Evolutionary conservation across 768 basidiomycete genomes (phyloP), one percentile per base, ranked within the genome.

Genomic region (Clitopilus hobsonii): DNA sequence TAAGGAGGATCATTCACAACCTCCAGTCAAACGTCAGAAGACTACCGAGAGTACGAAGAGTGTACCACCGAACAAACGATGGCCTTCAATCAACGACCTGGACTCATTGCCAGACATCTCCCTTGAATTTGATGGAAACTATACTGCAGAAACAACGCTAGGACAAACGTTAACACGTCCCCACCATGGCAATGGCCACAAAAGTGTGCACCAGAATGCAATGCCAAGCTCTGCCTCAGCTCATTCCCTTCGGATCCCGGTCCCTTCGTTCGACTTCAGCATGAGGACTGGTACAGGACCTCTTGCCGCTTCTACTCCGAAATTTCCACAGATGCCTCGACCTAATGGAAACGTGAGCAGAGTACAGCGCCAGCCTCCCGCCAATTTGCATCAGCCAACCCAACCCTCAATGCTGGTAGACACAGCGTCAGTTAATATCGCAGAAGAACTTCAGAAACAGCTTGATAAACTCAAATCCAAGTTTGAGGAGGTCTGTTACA

Each of bases 101-200:
- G 83, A 86, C 4, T 71, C 81, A 53, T 68, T 85, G 20, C 86
- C 87, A 28, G 85, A 88, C 56, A 78, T 89, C 54, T 82, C 81
- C 13, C 62, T 88, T n/a, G 71, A 74, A 26, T 71, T 70, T 3
- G 82, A 85, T 63, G 84, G 86, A 18, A 73, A 79, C 2, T 88
- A 86, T 63, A 76, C 67, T 1, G 60, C 84, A 27, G 70, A 61
- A 54, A 67, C 30, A 32, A 16, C 30, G 16, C 16, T 32, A 32
- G 30, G 30, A 32, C 7, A 16, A 32, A 32, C 16, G 30, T 32
- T 7, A 32, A n/a, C n/a, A n/a, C n/a, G n/a, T n/a, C n/a, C 16
- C 16, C 30, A 32, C 30, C 30, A 32, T n/a, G n/a, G n/a, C n/a
- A n/a, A n/a, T n/a, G n/a, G n/a, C n/a, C n/a, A n/a, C n/a, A n/a